Conservation (phyloP, 2,329 filamentous ascomycete species). For the Penicillium italicum region DNA sequence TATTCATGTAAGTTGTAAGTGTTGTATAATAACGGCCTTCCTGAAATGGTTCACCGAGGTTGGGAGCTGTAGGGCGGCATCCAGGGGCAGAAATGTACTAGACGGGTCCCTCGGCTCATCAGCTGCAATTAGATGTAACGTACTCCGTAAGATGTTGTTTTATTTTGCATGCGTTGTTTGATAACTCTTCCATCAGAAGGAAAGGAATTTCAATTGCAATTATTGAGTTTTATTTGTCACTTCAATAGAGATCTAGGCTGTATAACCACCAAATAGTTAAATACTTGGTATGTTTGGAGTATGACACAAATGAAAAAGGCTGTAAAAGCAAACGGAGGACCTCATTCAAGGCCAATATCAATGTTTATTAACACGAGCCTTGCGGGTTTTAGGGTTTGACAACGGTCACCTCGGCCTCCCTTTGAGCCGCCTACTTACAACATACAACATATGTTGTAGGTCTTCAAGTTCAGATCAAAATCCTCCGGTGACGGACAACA, state of each 20-base stretch:
- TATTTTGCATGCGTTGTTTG: background rate
- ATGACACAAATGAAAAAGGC: too few relatives aligned
- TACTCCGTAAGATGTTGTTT: background rate
- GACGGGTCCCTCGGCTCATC: slow-evolving; percentile 6
- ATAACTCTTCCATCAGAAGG: too few relatives aligned
- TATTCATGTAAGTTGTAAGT: too few relatives aligned
- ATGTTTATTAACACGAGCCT: background rate
- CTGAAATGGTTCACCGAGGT: slow-evolving; percentile 26
- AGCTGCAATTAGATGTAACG: background rate
- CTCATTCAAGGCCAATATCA: background rate
- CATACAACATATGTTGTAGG: too few relatives aligned
- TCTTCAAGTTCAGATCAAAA: background rate
- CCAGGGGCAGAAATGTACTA: slow-evolving; percentile 3
- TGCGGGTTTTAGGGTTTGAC: background rate
- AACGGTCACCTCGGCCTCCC: background rate
- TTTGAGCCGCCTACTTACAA: background rate
- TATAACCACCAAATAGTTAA: background rate
- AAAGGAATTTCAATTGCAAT: background rate
- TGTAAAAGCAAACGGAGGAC: too few relatives aligned
- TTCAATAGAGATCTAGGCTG: background rate
- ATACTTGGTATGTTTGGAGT: too few relatives aligned
- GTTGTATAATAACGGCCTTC: slow-evolving; percentile 6
- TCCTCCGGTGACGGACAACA: background rate
- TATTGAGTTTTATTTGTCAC: background rate
- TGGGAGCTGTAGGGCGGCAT: slow-evolving; percentile 12